Percentiles rank a stretch among this genome's conserved stretches.
Evolutionary conservation across 495 filamentous ascomycete genomes (phyloP).

Genomic region (Penicillium paradoxum): DNA sequence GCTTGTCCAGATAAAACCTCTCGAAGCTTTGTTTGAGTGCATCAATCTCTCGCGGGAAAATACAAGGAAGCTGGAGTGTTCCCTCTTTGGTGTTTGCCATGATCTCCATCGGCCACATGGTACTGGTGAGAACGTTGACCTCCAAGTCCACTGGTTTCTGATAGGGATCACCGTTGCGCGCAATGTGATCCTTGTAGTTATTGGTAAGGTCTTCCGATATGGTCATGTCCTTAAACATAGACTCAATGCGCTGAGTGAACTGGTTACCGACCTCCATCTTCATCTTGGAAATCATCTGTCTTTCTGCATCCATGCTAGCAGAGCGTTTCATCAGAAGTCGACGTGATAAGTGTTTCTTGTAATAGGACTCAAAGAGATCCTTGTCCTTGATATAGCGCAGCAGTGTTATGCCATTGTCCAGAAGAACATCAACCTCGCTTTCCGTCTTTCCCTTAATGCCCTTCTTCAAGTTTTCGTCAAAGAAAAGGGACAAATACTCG

Average conservation of each 20-base stretch:
- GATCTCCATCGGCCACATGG: slow-evolving; percentile 87
- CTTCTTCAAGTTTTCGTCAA: slow-evolving; percentile 93
- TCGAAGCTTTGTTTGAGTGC: slow-evolving; percentile 79
- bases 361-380: slow-evolving; percentile 95
- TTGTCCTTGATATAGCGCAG: slow-evolving; percentile 85
- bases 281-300: slow-evolving; percentile 94
- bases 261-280: slow-evolving; percentile 91
- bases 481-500: slow-evolving; percentile 93
- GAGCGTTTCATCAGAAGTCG: slow-evolving; percentile 82
- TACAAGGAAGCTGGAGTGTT: slow-evolving; percentile 47
- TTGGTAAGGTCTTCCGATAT: slow-evolving; percentile 79
- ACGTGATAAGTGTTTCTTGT: slow-evolving; percentile 92
- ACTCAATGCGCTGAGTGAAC: slow-evolving; percentile 87
- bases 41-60: slow-evolving; percentile 72
- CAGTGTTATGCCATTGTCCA: slow-evolving; percentile 86
- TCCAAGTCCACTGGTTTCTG: slow-evolving; percentile 67
- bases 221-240: slow-evolving; percentile 98
- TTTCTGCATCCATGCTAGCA: slow-evolving; percentile 82
- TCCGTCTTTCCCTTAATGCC: slow-evolving; percentile 92
- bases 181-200: slow-evolving; percentile 66
- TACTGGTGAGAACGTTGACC: slow-evolving; percentile 83
- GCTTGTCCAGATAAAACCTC: slow-evolving; percentile 81
- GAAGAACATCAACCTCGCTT: slow-evolving; percentile 73
- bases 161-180: slow-evolving; percentile 58
- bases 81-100: slow-evolving; percentile 63